Conservation (phyloP, 257 asterid genomes). For the Anisodus tanguticus region DNA sequence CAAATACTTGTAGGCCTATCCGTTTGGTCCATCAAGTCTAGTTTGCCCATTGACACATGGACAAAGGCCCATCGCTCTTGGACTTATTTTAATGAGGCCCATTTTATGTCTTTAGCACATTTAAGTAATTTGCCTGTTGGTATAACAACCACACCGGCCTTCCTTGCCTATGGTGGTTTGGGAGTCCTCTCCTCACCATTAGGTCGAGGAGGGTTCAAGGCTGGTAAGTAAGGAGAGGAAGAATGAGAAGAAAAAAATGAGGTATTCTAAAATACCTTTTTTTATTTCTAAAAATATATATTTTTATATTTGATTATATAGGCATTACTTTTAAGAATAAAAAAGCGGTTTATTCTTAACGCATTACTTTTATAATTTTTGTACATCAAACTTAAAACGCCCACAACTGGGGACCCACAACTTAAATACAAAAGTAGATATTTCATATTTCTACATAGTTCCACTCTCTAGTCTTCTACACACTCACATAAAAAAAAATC, state of each 20-base stretch:
- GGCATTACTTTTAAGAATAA: too few species aligned
- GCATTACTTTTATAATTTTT: too few species aligned
- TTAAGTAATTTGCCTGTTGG: not conserved
- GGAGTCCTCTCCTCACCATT: not conserved
- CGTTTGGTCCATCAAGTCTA: not conserved
- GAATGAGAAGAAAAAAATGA: not conserved
- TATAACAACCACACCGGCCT: not conserved
- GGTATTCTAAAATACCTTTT: constrained; percentile 26
- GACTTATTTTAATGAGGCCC: not conserved
- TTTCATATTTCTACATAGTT: too few species aligned
- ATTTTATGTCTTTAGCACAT: not conserved
- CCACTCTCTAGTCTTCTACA: too few species aligned
- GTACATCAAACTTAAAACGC: too few species aligned
- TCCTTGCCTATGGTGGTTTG: not conserved
- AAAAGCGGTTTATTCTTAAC: too few species aligned
- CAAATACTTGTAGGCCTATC: not conserved
- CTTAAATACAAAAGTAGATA: too few species aligned
- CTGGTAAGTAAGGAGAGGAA: not conserved
- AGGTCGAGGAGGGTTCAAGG: not conserved
- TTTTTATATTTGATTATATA: too few species aligned
- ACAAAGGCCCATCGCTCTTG: not conserved
- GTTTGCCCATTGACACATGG: not conserved
- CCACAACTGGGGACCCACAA: too few species aligned
- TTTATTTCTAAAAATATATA: not conserved
- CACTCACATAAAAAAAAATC: too few species aligned